Base-by-base conservation (phyloP, 768 basidiomycete genomes). In the Lepiota venenata region DNA sequence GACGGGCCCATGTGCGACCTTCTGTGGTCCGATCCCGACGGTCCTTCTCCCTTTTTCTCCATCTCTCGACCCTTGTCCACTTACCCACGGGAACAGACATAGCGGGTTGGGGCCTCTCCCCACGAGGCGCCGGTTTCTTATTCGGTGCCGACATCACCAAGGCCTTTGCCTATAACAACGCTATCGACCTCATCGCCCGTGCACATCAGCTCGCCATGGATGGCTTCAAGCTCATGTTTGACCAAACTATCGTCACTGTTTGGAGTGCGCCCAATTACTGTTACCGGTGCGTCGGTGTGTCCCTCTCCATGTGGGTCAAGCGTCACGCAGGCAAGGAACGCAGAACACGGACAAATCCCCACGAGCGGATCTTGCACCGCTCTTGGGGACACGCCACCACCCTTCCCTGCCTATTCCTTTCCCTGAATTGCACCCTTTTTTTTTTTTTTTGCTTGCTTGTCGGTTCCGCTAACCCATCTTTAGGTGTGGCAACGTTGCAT, bases 251-350 rank as follows among this genome's bases (percentile, higher is more conserved):
- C 61, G 96, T 98, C 29, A 98, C 96, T 7, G 94, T 98, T 38
- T 98, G 96, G 95, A 93, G 90, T 63, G 95, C 94, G 2, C 96
- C 95, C 12, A 98, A 98, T 71, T 98, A 98, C 68, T 98, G 96
- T 71, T 98, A 98, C 71, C 78, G 95, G 91, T 96, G 63, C 58
- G 85, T 78, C 14, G 52, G 39, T 41, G 12, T 48, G n/a, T n/a
- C n/a, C n/a, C 25, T 37, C 37, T 44, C 47, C 47, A n/a, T 47
- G 51, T 29, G 43, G 57, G n/a, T 56, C 41, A 32, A n/a, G 32
- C 32, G 32, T 32, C 32, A 32, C 32, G 32, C 32, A 32, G 4
- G 32, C 32, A 32, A 32, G 32, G 32, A 32, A 32, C 32, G 32
- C 32, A 32, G 32, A n/a, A 32, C 32, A 32, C 32, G 32, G 32